Percentiles rank a stretch among this genome's conserved stretches.
Conservation (phyloP, 768 basidiomycete genomes). For the Macrolepiota dolichaula region DNA sequence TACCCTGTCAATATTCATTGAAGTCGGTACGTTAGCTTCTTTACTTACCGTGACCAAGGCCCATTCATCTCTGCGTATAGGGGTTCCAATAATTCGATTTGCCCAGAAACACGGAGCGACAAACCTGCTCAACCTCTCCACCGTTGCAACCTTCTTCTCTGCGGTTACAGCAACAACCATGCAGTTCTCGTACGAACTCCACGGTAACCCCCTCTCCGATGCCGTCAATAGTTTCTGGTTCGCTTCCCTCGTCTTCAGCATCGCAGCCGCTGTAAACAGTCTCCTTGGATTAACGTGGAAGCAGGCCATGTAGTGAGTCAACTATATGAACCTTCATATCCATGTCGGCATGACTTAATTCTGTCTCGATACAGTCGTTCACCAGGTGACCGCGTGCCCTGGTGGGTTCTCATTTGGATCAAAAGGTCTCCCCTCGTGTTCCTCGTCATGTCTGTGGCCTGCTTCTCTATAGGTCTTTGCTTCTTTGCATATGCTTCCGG, state of each 20-base stretch:
- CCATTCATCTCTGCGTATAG: slow-evolving; percentile 25
- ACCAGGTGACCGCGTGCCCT: slow-evolving; percentile 71
- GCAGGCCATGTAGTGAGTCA: slow-evolving; percentile 76
- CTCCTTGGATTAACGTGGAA: slow-evolving; percentile 78
- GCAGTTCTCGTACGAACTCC: slow-evolving; percentile 58
- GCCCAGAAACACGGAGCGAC: slow-evolving; percentile 70
- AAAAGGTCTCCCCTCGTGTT: slow-evolving; percentile 81
- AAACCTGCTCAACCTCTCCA: slow-evolving; percentile 70
- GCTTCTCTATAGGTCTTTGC: slow-evolving; percentile 76
- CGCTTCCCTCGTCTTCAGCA: slow-evolving; percentile 71
- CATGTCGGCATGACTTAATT: slow-evolving; percentile 8
- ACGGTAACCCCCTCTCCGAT: slow-evolving; percentile 32
- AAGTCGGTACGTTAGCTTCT: slow-evolving; percentile 51
- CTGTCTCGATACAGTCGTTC: slow-evolving; percentile 47
- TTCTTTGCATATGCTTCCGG: slow-evolving; percentile 73
- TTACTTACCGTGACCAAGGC: not conserved
- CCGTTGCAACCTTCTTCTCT: slow-evolving; percentile 76
- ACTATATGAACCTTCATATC: slow-evolving; percentile 1
- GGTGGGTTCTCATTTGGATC: slow-evolving; percentile 88
- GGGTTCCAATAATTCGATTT: slow-evolving; percentile 74
- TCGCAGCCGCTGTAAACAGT: slow-evolving; percentile 74
- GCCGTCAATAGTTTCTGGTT: slow-evolving; percentile 76
- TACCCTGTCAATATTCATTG: slow-evolving; percentile 70
- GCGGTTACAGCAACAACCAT: slow-evolving; percentile 72
- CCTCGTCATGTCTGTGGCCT: slow-evolving; percentile 79